Conservation (phyloP, 352 stramenopile species). For the Pythium aphanidermatum region DNA sequence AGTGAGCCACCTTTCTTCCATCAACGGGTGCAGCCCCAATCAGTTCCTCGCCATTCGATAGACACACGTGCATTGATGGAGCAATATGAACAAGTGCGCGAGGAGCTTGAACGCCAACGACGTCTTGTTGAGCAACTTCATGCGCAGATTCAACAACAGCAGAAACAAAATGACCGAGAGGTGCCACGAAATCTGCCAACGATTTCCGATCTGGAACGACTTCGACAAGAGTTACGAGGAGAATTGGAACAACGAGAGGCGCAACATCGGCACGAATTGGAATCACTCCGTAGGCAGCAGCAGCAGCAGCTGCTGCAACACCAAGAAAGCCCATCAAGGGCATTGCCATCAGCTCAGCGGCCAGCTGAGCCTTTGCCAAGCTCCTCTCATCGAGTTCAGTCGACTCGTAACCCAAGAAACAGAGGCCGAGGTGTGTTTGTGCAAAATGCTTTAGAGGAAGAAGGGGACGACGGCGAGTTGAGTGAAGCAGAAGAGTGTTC, state of each 20-base stretch:
- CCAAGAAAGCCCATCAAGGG: background rate
- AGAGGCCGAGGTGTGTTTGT: constrained; percentile 11
- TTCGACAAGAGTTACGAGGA: constrained; percentile 42
- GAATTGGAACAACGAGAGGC: constrained; percentile 45
- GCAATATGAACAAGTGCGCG: constrained; percentile 50
- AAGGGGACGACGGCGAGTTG: background rate
- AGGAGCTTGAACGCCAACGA: constrained; percentile 40
- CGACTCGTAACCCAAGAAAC: background rate
- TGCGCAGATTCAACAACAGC: constrained; percentile 34
- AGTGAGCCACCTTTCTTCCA: background rate
- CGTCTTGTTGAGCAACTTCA: constrained; percentile 56
- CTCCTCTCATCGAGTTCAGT: background rate
- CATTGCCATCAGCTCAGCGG: background rate
- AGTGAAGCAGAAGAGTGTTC: background rate
- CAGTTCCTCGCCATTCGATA: background rate
- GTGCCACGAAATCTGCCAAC: constrained; percentile 17
- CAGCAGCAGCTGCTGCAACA: constrained; percentile 8
- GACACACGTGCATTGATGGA: constrained; percentile 23
- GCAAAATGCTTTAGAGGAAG: constrained; percentile 11
- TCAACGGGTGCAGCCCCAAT: background rate
- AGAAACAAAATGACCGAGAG: constrained; percentile 24
- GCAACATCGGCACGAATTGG: constrained; percentile 42
- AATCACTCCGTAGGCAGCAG: constrained; percentile 24
- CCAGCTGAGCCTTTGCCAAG: background rate
- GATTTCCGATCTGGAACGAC: constrained; percentile 47